Conservation (phyloP, 2,329 filamentous ascomycete species). For the Penicillium sp. region DNA sequence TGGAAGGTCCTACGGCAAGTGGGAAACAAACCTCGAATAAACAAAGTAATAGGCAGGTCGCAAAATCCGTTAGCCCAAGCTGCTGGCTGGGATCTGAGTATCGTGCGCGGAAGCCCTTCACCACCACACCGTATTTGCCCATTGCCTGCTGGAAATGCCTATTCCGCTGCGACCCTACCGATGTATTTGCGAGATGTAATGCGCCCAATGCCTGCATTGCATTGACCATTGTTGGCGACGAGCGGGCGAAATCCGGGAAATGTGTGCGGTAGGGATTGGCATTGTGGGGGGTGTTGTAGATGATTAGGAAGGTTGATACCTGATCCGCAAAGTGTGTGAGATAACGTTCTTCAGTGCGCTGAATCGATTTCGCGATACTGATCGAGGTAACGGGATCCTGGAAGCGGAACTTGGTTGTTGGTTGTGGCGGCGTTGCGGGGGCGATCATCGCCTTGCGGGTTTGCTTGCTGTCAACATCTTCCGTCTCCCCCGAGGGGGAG, state of each 20-base stretch:
- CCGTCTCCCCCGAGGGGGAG: conserved; percentile 8
- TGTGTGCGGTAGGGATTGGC: conserved; percentile 38
- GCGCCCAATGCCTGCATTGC: conserved; percentile 45
- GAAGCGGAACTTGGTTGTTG: conserved; percentile 27
- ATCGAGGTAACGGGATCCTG: conserved; percentile 26
- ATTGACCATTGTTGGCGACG: conserved; percentile 37
- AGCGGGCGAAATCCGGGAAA: conserved; percentile 36
- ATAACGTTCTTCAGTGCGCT: conserved; percentile 34
- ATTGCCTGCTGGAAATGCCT: conserved; percentile 41
- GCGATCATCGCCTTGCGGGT: conserved; percentile 25
- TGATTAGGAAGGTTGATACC: conserved; percentile 36
- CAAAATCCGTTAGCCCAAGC: conserved; percentile 33
- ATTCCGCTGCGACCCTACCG: conserved; percentile 32
- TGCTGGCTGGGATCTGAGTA: conserved; percentile 28
- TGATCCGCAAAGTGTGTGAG: conserved; percentile 38
- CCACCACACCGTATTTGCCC: conserved; percentile 40
- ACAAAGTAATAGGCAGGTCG: conserved; percentile 37
- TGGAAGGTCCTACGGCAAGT: not conserved
- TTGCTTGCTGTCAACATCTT: conserved; percentile 11
- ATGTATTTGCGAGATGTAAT: conserved; percentile 44
- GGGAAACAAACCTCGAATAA: conserved; percentile 34
- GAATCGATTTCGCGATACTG: conserved; percentile 23
- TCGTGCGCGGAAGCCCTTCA: conserved; percentile 33
- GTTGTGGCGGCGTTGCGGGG: conserved; percentile 23
- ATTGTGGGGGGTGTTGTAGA: conserved; percentile 40